phyloP scores from a whole-genome alignment of 164 flowering plant genomes.

The Aristolochia fimbriata region DNA sequence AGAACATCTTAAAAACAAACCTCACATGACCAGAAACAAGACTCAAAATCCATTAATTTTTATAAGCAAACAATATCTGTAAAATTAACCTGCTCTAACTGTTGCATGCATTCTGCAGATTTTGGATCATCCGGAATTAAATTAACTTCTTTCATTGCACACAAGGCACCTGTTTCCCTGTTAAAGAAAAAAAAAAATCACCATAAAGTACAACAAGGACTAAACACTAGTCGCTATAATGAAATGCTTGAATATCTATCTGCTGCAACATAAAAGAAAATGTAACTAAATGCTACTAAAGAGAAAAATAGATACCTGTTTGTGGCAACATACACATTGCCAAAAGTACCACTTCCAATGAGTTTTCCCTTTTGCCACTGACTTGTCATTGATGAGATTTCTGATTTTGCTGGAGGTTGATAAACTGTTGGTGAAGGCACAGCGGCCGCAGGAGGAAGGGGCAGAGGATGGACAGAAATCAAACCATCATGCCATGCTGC shows the following conservation, averaged over 20 bases:
- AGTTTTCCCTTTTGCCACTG: slow-evolving; percentile 92
- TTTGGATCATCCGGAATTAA: slow-evolving; percentile 77
- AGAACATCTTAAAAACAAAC: neutral
- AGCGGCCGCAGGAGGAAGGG: slow-evolving; percentile 71
- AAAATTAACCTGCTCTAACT: slow-evolving; percentile 67
- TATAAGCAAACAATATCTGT: neutral
- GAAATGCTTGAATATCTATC: slow-evolving; percentile 32
- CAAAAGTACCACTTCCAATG: slow-evolving; percentile 96
- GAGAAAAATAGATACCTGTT: slow-evolving; percentile 36
- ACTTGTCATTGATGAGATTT: slow-evolving; percentile 26
- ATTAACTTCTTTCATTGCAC: slow-evolving; percentile 98
- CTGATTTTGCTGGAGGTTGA: slow-evolving; percentile 27
- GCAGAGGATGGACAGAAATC: slow-evolving; percentile 62
- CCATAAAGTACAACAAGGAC: neutral
- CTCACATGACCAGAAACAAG: neutral
- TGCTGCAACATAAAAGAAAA: slow-evolving; percentile 49
- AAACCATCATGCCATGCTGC: slow-evolving; percentile 28
- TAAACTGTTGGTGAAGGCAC: slow-evolving; percentile 23
- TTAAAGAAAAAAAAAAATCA: slow-evolving; percentile 5
- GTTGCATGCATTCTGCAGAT: slow-evolving; percentile 70
- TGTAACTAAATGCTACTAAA: slow-evolving; percentile 5
- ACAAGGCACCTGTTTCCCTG: slow-evolving; percentile 85
- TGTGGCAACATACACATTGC: slow-evolving; percentile 80
- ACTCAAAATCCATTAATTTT: neutral
- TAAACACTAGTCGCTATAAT: neutral